These are phyloP conservation scores for Diversispora epigaea DNA, from an alignment of 192 early-diverging fungal species.

Conservation along the genomic window DNA sequence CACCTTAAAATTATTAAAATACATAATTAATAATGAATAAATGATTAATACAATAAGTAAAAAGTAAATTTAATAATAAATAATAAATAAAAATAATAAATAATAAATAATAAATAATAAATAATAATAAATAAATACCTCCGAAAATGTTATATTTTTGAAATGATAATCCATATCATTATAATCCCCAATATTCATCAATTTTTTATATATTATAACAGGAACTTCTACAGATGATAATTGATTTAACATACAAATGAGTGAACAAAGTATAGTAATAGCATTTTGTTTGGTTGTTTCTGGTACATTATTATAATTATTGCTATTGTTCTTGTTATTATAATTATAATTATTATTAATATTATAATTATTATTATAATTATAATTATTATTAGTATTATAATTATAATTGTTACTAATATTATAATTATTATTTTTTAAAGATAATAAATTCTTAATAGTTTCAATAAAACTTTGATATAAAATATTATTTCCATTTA, in stretches of 20 bases:
- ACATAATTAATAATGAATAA: background rate
- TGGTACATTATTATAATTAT: slow-evolving; percentile 24
- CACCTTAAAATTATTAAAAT: slow-evolving; percentile 25
- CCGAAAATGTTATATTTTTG: background rate
- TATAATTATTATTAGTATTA: too few species aligned
- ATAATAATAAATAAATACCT: background rate
- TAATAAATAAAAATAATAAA: background rate
- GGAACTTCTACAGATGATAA: slow-evolving; percentile 27
- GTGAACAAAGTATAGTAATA: slow-evolving; percentile 45
- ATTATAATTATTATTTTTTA: background rate
- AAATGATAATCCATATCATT: background rate
- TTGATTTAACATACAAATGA: slow-evolving; percentile 42
- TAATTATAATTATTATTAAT: too few species aligned
- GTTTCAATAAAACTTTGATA: slow-evolving; percentile 64
- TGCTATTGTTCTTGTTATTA: too few species aligned
- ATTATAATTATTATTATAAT: too few species aligned
- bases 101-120: background rate
- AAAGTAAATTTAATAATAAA: too few species aligned
- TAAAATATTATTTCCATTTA: slow-evolving; percentile 70
- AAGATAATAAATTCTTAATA: slow-evolving; percentile 57
- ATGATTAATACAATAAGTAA: background rate
- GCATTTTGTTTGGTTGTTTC: slow-evolving; percentile 47
- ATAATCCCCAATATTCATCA: background rate
- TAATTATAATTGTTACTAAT: too few species aligned
- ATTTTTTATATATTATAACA: slow-evolving; percentile 18